Percentiles rank a stretch among this genome's conserved stretches.
Evolutionary conservation across 1,284 basidiomycete genomes (phyloP).

Genomic region (Leccinum pallidistipes): DNA sequence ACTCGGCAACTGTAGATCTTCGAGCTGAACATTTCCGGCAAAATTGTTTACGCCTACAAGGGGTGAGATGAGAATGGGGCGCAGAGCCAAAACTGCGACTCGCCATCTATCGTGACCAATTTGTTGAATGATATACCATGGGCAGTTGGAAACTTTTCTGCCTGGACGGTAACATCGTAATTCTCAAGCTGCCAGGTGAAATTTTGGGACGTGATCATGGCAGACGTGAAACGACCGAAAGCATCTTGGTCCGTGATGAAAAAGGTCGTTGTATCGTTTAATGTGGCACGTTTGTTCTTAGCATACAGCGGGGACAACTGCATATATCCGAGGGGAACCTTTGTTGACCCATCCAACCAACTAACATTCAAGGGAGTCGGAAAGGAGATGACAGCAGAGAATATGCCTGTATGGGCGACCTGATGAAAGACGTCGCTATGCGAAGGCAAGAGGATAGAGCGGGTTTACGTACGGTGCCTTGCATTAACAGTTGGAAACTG

Average conservation of each 20-base stretch:
- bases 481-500: slow-evolving; percentile 51
- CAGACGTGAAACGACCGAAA: slow-evolving; percentile 57
- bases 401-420: slow-evolving; percentile 63
- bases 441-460: not conserved
- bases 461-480: slow-evolving; percentile 41
- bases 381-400: slow-evolving; percentile 60
- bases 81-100: slow-evolving; percentile 1
- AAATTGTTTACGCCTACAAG: slow-evolving; percentile 67
- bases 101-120: slow-evolving; percentile 51
- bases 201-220: slow-evolving; percentile 65
- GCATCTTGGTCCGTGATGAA: slow-evolving; percentile 51
- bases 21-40: slow-evolving; percentile 53
- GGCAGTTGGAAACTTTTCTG: slow-evolving; percentile 64
- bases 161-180: slow-evolving; percentile 61
- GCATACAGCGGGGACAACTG: slow-evolving; percentile 45
- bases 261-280: slow-evolving; percentile 61
- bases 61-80: not conserved
- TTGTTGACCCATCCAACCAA: slow-evolving; percentile 51
- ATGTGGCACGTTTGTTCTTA: slow-evolving; percentile 51
- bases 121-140: slow-evolving; percentile 66
- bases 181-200: slow-evolving; percentile 74
- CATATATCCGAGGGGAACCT: slow-evolving; percentile 52
- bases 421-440: slow-evolving; percentile 22
- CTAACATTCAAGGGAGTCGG: slow-evolving; percentile 50
- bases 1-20: slow-evolving; percentile 71